These are phyloP conservation scores for Calonectria henricotiae DNA, from an alignment of 2,329 filamentous ascomycete species.

Conservation along the genomic window DNA sequence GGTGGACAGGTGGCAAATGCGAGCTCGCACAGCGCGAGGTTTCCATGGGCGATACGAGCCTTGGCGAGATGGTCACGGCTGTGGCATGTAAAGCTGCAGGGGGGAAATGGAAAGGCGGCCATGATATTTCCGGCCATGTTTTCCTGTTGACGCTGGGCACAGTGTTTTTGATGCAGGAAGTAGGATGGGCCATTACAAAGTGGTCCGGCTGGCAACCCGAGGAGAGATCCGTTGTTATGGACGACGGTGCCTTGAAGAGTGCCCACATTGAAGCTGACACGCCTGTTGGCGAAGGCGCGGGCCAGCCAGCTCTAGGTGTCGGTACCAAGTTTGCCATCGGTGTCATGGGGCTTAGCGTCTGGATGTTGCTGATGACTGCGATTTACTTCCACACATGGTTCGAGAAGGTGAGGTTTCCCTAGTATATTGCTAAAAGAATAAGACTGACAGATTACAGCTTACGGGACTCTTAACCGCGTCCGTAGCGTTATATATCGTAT, in stretches of 20 bases:
- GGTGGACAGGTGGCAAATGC: conserved; percentile 90
- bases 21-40: conserved; percentile 71
- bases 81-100: conserved; percentile 87
- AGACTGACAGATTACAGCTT: conserved; percentile 60
- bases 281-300: conserved; percentile 47
- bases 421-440: fast-evolving
- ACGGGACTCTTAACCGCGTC: conserved; percentile 70
- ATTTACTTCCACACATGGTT: conserved; percentile 99
- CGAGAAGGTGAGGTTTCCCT: conserved; percentile 81
- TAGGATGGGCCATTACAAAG: conserved; percentile 72
- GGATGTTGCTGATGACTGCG: conserved; percentile 99
- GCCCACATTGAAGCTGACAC: conserved; percentile 66
- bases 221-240: conserved; percentile 77
- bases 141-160: conserved; percentile 92
- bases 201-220: conserved; percentile 66
- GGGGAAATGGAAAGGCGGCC: conserved; percentile 91
- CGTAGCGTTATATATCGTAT: conserved; percentile 66
- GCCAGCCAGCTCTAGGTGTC: conserved; percentile 60
- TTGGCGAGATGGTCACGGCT: conserved; percentile 75
- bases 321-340: conserved; percentile 72
- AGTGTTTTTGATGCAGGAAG: conserved; percentile 86
- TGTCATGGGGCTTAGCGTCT: conserved; percentile 82
- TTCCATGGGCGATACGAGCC: conserved; percentile 64
- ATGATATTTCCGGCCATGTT: conserved; percentile 96
- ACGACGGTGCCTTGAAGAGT: conserved; percentile 77